A percentile compares a stretch with the other conserved stretches of the same genome.
phyloP scores from a whole-genome alignment of 371 early-diverging fungal genomes.

The Syncephalastrum racemosum region DNA sequence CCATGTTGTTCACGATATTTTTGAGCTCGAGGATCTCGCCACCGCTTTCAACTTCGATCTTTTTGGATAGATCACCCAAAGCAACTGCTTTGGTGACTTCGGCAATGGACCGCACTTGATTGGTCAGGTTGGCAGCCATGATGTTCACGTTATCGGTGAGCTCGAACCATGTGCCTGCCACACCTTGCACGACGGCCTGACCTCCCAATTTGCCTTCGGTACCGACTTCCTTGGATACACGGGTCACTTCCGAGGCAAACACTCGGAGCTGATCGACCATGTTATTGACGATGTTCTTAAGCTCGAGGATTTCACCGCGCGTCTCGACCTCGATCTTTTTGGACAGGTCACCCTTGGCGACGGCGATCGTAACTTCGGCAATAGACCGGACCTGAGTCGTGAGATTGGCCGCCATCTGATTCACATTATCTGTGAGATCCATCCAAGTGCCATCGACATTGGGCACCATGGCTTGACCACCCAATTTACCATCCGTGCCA shows the following conservation, averaged over 20 bases:
- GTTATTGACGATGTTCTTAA: conserved; percentile 35
- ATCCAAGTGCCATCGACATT: conserved; percentile 62
- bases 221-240: conserved; percentile 40
- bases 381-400: conserved; percentile 57
- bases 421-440: conserved; percentile 61
- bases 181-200: conserved; percentile 31
- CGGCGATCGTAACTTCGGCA: conserved; percentile 55
- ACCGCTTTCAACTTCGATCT: conserved; percentile 59
- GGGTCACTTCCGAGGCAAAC: conserved; percentile 38
- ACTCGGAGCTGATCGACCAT: conserved; percentile 44
- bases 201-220: conserved; percentile 42
- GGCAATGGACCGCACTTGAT: conserved; percentile 49
- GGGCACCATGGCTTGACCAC: conserved; percentile 42
- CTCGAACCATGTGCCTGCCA: conserved; percentile 46
- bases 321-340: conserved; percentile 30
- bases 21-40: conserved; percentile 66
- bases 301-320: conserved; percentile 33
- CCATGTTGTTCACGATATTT: conserved; percentile 67
- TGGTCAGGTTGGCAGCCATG: conserved; percentile 41
- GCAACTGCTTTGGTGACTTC: conserved; percentile 49
- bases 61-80: conserved; percentile 52
- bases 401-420: conserved; percentile 57
- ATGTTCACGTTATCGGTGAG: conserved; percentile 44
- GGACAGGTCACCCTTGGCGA: conserved; percentile 54
- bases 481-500: conserved; percentile 56